phyloP scores from a whole-genome alignment of 1,284 basidiomycete species.

The Pseudomicrostroma phylloplanum region DNA sequence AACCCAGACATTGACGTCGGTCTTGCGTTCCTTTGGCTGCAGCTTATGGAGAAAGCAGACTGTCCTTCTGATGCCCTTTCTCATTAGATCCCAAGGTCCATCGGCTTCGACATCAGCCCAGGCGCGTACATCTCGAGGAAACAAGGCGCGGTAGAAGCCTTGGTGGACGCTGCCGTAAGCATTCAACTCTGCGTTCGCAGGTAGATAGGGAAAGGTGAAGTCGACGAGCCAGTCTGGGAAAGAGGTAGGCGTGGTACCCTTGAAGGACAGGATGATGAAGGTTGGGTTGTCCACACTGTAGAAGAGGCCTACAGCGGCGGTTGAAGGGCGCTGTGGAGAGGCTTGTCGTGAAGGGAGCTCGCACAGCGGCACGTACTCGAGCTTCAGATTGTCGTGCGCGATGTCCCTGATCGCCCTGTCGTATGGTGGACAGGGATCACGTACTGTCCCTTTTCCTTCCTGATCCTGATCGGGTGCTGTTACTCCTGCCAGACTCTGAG shows the following conservation, averaged over 20 bases:
- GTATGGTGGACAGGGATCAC: neutral
- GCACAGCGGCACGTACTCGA: neutral
- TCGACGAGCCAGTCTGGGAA: slow-evolving; percentile 48
- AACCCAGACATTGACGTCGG: neutral
- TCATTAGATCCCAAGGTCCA: no score
- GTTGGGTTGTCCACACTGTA: neutral
- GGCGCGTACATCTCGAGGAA: neutral
- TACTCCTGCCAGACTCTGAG: no score
- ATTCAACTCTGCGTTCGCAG: neutral
- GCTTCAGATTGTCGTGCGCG: neutral
- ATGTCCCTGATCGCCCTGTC: neutral
- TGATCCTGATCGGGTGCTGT: no score
- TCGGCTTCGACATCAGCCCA: neutral
- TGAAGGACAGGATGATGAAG: slow-evolving; percentile 12
- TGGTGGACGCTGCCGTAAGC: slow-evolving; percentile 8
- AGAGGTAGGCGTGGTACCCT: slow-evolving; percentile 43
- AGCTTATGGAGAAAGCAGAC: neutral
- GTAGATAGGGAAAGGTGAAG: slow-evolving; percentile 21
- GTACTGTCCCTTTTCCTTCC: no score
- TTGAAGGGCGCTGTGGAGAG: neutral
- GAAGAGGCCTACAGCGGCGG: neutral
- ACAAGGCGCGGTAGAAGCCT: slow-evolving; percentile 10
- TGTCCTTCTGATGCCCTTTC: no score
- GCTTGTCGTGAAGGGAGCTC: neutral
- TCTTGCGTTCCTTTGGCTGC: neutral